Evolutionary conservation across 2,329 filamentous ascomycete species (phyloP).

Genomic region (Diplocarpon rosae): DNA sequence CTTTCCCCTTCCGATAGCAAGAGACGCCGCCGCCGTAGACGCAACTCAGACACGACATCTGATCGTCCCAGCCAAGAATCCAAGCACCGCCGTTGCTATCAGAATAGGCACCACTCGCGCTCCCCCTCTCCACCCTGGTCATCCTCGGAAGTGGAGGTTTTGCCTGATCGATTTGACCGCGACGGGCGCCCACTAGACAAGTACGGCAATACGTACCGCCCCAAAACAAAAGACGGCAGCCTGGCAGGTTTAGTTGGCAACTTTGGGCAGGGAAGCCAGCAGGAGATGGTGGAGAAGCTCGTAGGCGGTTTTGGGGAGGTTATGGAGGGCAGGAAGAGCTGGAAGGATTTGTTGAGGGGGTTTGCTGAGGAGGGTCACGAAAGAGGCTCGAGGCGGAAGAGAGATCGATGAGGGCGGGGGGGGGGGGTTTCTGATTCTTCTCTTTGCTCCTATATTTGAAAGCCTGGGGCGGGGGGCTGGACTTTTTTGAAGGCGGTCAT

Average conservation of each 20-base stretch:
- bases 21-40: constrained; percentile 11
- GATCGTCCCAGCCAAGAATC: constrained; percentile 18
- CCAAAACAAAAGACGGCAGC: background rate
- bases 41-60: constrained; percentile 24
- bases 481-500: too few relatives aligned
- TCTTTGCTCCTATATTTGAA: background rate
- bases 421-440: background rate
- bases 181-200: constrained; percentile 19
- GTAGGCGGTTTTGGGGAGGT: constrained; percentile 21
- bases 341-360: constrained; percentile 23
- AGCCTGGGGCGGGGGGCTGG: too few relatives aligned
- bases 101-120: constrained; percentile 3
- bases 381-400: constrained; percentile 1
- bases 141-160: constrained; percentile 17
- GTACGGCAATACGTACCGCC: constrained; percentile 4
- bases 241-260: background rate
- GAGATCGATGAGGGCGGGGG: background rate
- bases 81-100: constrained; percentile 15
- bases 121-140: constrained; percentile 10
- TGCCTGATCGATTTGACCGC: constrained; percentile 25
- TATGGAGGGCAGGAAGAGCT: constrained; percentile 22
- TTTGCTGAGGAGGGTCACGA: constrained; percentile 15
- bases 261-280: background rate
- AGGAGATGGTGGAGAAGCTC: constrained; percentile 25
- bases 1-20: background rate